Evolutionary conservation across 192 early-diverging fungal species (phyloP).

Genomic region (Anaeromyces robustus): DNA sequence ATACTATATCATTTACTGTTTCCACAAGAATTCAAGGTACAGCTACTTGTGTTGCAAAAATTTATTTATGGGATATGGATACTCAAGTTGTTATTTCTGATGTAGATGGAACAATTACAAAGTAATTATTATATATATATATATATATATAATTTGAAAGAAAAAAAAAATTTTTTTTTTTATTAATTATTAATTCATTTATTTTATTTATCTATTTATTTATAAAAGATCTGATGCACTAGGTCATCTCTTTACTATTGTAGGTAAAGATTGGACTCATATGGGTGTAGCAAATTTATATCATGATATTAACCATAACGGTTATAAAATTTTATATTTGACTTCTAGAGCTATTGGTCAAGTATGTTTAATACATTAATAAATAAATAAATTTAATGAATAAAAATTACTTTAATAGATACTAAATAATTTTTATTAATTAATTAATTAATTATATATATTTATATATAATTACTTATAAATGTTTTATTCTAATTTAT

Average conservation of each 20-base stretch:
- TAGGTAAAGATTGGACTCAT: slow-evolving; percentile 97
- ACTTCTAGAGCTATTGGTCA: slow-evolving; percentile 94
- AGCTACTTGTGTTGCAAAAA: slow-evolving; percentile 65
- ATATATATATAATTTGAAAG: too few species aligned
- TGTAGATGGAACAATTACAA: slow-evolving; percentile 97
- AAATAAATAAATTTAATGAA: too few species aligned
- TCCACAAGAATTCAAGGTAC: slow-evolving; percentile 57
- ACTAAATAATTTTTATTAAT: too few species aligned
- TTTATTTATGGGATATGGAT: slow-evolving; percentile 74
- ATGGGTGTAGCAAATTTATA: slow-evolving; percentile 90
- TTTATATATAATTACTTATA: too few species aligned
- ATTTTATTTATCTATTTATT: slow-evolving; percentile 5
- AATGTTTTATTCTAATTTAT: background rate
- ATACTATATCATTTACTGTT: slow-evolving; percentile 81
- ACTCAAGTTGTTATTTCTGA: slow-evolving; percentile 88
- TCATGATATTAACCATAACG: slow-evolving; percentile 83
- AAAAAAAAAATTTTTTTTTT: too few species aligned
- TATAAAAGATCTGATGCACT: slow-evolving; percentile 64
- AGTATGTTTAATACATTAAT: too few species aligned
- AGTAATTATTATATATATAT: slow-evolving; percentile 17
- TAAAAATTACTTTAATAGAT: too few species aligned
- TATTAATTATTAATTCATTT: background rate
- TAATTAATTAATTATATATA: too few species aligned
- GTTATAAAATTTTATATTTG: slow-evolving; percentile 87
- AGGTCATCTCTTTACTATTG: slow-evolving; percentile 92